Base-by-base conservation (phyloP, 2,329 filamentous ascomycete genomes). In the Biscogniauxia sp. region DNA sequence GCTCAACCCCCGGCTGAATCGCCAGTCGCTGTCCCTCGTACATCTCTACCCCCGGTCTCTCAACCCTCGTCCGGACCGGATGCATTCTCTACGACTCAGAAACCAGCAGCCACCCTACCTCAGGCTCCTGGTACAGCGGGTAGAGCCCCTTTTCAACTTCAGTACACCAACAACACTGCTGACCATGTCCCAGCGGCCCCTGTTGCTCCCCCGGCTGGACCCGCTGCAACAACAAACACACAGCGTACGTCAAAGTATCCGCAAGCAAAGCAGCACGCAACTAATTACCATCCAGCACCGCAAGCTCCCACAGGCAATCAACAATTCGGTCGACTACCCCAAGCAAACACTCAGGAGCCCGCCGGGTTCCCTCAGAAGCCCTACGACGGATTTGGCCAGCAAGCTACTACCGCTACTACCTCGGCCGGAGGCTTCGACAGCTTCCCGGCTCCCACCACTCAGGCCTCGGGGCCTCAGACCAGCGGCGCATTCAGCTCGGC, bases 1-100 rank as follows among this genome's bases (percentile, higher is more conserved):
- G 88, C 92, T 66, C 94, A 97, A 73, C 93, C 94, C 64, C 94
- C 94, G 26, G 92, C 94, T 67, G 93, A 97, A 73, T 97, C 95
- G 19, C 95, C 95, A 41, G 87, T 69, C 28, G 69, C 94, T 57
- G 88, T 91, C 67, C 94, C 95, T 64, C 88, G 93, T 69, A 89
- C 95, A 64, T 91, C 94, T 13, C 84, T 98, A 25, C 94, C 95
- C 66, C 93, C 93, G 45, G 87, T 84, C 17, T 74, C 80, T 20
- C 84, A 87, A 62, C 77, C 83, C 19, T 77, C 82, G 32, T 70
- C 82, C 8, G 78, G 81, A n/a, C 79, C 84, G 15, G 86, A 89
- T 49, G 68, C 81, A 8, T 83, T 86, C 69, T 72, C 80, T 17
- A 28, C 69, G 20, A 72, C 82, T 15, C 84, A 82, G 74, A 85